These are phyloP conservation scores for Erythrophleum fordii DNA, from an alignment of 306 rosid species.

Conservation along the genomic window DNA sequence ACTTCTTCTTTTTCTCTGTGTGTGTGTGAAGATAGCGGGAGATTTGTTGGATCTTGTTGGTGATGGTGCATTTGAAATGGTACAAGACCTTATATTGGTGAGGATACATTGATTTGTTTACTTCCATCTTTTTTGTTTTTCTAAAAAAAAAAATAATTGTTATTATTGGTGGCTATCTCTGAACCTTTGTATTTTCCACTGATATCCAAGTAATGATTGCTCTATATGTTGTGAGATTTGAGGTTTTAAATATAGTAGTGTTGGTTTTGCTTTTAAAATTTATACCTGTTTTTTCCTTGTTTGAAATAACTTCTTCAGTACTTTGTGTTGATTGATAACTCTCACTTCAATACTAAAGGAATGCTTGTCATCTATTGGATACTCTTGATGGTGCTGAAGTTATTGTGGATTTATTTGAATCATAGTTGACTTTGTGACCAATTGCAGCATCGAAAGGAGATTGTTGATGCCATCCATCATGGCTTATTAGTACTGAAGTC, in stretches of 20 bases:
- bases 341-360: constrained; percentile 27
- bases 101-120: constrained; percentile 31
- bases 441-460: constrained; percentile 83
- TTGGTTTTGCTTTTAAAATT: constrained; percentile 28
- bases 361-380: constrained; percentile 12
- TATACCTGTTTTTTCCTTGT: constrained; percentile 2
- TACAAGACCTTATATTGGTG: constrained; percentile 83
- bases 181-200: constrained; percentile 20
- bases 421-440: constrained; percentile 23
- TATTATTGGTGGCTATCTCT: constrained; percentile 30
- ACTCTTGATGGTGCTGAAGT: constrained; percentile 2
- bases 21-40: constrained; percentile 76
- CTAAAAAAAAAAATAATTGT: background rate
- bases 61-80: constrained; percentile 87
- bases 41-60: constrained; percentile 94
- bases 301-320: background rate
- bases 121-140: background rate
- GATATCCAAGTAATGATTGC: constrained; percentile 19
- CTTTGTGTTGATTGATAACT: constrained; percentile 27
- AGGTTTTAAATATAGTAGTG: background rate
- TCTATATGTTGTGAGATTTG: constrained; percentile 30
- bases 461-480: constrained; percentile 79
- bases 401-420: constrained; percentile 30
- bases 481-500: constrained; percentile 74
- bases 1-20: background rate